A percentile compares a stretch with the other conserved stretches of the same genome.
phyloP scores from a whole-genome alignment of 495 filamentous ascomycete genomes.

The Podospora didyma region DNA sequence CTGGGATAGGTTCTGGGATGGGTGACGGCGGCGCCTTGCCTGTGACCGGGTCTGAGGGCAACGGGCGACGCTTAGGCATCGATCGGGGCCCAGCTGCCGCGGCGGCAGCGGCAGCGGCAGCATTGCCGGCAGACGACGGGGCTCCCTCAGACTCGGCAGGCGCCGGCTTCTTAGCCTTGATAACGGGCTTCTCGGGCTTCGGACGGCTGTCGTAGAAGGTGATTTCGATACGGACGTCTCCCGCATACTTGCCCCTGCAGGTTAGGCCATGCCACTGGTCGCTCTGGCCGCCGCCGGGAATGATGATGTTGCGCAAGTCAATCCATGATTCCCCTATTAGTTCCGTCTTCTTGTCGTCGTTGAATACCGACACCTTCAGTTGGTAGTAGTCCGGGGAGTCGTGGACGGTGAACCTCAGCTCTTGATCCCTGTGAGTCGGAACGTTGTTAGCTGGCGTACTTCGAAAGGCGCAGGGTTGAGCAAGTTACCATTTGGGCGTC shows the following conservation, averaged over 20 bases:
- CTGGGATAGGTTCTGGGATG: conserved; percentile 34
- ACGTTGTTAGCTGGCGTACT: conserved; percentile 1
- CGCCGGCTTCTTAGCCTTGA: conserved; percentile 41
- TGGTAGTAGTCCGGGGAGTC: conserved; percentile 94
- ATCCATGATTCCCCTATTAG: conserved; percentile 92
- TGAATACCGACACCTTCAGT: conserved; percentile 93
- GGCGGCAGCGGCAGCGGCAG: conserved; percentile 17
- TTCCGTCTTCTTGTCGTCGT: conserved; percentile 95
- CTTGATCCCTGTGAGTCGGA: conserved; percentile 72
- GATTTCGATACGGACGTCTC: conserved; percentile 90
- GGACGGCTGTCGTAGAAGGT: conserved; percentile 92
- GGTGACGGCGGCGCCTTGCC: conserved; percentile 38
- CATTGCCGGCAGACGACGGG: background rate
- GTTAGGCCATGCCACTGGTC: conserved; percentile 87
- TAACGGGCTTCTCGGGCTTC: conserved; percentile 61
- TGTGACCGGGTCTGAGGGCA: conserved; percentile 68
- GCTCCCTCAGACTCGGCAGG: conserved; percentile 22
- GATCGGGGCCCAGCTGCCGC: conserved; percentile 39
- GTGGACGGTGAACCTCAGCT: conserved; percentile 92
- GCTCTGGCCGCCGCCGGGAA: conserved; percentile 82
- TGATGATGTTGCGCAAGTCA: conserved; percentile 72
- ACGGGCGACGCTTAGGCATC: conserved; percentile 65
- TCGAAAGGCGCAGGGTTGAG: background rate
- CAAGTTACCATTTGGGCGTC: conserved; percentile 86
- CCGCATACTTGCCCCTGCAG: conserved; percentile 89